phyloP scores from a whole-genome alignment of 2,329 filamentous ascomycete species.

The Alternaria sp. region DNA sequence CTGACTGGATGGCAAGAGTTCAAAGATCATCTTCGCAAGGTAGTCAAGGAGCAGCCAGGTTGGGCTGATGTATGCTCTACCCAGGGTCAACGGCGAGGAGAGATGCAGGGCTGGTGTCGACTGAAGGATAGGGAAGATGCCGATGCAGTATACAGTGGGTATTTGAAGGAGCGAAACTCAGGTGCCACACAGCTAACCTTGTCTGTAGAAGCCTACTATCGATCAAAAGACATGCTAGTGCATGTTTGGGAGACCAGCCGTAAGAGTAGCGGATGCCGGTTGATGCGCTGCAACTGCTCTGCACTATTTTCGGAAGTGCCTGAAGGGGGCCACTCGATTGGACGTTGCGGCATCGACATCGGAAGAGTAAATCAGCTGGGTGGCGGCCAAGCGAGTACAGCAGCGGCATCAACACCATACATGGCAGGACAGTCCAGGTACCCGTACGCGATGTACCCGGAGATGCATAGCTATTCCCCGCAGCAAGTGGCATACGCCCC shows the following conservation, averaged over 20 bases:
- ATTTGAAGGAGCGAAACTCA: background rate
- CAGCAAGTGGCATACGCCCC: conserved; percentile 26
- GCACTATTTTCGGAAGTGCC: conserved; percentile 36
- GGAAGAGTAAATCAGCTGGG: conserved; percentile 37
- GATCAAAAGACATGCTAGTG: conserved; percentile 38
- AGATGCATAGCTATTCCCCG: conserved; percentile 31
- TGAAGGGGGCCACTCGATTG: conserved; percentile 40
- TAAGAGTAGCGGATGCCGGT: conserved; percentile 36
- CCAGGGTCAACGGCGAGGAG: conserved; percentile 36
- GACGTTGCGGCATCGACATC: conserved; percentile 44
- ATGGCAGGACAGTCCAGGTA: conserved; percentile 32
- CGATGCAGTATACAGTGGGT: conserved; percentile 45
- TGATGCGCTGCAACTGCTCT: conserved; percentile 50
- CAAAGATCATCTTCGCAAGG: conserved; percentile 49
- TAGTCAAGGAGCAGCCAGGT: conserved; percentile 48
- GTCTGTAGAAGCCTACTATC: conserved; percentile 32
- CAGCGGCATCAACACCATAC: conserved; percentile 28
- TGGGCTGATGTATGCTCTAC: conserved; percentile 48
- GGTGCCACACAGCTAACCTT: conserved; percentile 10
- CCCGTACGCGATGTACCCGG: conserved; percentile 35
- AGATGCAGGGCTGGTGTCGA: conserved; percentile 49
- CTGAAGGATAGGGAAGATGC: conserved; percentile 48
- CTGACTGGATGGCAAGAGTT: conserved; percentile 49
- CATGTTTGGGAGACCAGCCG: conserved; percentile 47
- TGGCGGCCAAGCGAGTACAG: conserved; percentile 13